Conservation (phyloP, 2,329 filamentous ascomycete genomes). For the Venturia asperata region DNA sequence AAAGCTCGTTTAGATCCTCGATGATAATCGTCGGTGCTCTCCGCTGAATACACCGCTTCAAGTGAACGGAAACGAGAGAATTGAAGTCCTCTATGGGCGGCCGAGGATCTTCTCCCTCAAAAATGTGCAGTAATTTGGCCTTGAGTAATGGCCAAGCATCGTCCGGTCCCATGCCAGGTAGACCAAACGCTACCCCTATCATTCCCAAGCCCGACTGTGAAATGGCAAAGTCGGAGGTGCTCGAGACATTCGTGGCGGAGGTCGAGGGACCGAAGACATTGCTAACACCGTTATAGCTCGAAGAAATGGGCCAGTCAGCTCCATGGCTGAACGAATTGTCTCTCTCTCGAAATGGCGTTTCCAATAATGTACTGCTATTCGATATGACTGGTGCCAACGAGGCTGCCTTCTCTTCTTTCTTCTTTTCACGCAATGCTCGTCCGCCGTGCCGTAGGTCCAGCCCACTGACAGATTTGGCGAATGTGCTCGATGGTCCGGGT, state of each 20-base stretch:
- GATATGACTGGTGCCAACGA: constrained; percentile 29
- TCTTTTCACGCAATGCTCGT: constrained; percentile 68
- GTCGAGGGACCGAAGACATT: constrained; percentile 24
- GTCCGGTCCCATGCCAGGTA: constrained; percentile 49
- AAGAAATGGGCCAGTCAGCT: constrained; percentile 31
- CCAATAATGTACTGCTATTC: constrained; percentile 24
- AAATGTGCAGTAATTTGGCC: constrained; percentile 67
- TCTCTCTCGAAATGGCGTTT: constrained; percentile 29
- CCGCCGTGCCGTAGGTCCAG: constrained; percentile 72
- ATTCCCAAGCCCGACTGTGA: constrained; percentile 36
- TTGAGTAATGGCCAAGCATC: constrained; percentile 79
- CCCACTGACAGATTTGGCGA: constrained; percentile 76
- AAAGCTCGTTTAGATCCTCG: constrained; percentile 68
- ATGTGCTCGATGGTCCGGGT: constrained; percentile 59
- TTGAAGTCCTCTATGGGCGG: constrained; percentile 83
- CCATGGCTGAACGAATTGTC: constrained; percentile 36
- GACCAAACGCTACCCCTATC: constrained; percentile 41
- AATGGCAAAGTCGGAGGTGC: constrained; percentile 26
- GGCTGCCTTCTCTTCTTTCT: constrained; percentile 45
- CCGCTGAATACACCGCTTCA: constrained; percentile 69
- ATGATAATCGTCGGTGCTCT: constrained; percentile 63
- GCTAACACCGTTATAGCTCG: constrained; percentile 24
- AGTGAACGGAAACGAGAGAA: constrained; percentile 67
- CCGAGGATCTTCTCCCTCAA: constrained; percentile 71
- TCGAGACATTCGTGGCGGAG: constrained; percentile 15